Conservation (phyloP, 139 green algal genomes). For the Volvox africanus region DNA sequence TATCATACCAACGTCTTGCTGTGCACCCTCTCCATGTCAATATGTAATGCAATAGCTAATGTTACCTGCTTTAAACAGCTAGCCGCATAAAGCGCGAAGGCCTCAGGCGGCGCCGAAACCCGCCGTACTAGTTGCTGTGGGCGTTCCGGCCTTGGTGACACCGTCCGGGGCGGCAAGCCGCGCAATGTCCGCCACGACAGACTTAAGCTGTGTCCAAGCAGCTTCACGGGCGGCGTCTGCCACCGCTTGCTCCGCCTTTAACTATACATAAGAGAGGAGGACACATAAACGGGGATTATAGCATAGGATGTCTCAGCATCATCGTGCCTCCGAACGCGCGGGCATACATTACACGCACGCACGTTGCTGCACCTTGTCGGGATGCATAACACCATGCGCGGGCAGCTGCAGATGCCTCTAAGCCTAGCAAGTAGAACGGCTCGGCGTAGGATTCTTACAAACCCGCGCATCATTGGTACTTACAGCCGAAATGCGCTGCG, state of each 20-base stretch:
- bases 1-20: no score
- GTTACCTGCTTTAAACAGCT: background rate
- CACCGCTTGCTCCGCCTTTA: constrained; percentile 55
- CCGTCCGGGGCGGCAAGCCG: constrained; percentile 29
- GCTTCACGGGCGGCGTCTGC: constrained; percentile 49
- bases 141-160: background rate
- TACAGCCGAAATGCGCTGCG: constrained; percentile 9
- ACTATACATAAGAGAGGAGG: background rate
- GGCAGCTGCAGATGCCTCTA: no score
- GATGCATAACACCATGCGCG: no score
- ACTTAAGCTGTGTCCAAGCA: constrained; percentile 55
- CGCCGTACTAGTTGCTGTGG: background rate
- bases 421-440: no score
- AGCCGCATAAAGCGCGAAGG: background rate
- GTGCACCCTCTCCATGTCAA: no score
- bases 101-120: background rate
- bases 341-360: no score
- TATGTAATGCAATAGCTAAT: no score
- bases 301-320: background rate
- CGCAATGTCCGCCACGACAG: constrained; percentile 31
- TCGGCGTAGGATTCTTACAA: background rate
- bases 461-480: background rate
- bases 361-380: no score
- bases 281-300: background rate
- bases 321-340: no score